These are phyloP conservation scores for Penicillium silybi DNA, from an alignment of 495 filamentous ascomycete species.

Conservation along the genomic window DNA sequence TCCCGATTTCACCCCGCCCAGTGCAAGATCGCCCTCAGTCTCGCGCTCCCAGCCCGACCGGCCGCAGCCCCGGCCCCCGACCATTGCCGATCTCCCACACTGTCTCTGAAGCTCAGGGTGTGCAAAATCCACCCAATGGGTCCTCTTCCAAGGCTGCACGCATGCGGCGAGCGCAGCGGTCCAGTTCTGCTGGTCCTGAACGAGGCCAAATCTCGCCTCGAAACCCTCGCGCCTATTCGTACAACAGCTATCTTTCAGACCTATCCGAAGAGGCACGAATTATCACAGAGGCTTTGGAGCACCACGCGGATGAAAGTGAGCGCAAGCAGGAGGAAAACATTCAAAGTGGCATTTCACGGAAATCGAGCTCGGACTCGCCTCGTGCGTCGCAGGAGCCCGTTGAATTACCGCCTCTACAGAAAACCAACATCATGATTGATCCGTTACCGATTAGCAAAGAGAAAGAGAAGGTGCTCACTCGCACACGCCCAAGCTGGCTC, in stretches of 20 bases:
- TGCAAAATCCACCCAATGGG: constrained; percentile 14
- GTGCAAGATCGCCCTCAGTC: constrained; percentile 58
- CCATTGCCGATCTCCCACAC: constrained; percentile 42
- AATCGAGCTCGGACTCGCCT: constrained; percentile 51
- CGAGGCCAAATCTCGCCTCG: constrained; percentile 46
- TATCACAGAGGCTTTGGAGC: constrained; percentile 84
- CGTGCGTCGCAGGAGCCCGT: constrained; percentile 49
- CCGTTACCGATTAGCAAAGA: constrained; percentile 93
- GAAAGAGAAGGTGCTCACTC: constrained; percentile 86
- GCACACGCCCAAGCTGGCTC: constrained; percentile 91
- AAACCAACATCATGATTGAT: constrained; percentile 92
- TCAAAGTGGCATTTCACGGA: constrained; percentile 44
- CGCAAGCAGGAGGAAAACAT: constrained; percentile 46
- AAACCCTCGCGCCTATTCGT: constrained; percentile 72
- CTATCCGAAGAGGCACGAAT: constrained; percentile 84
- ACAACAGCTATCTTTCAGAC: constrained; percentile 73
- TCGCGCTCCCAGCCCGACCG: constrained; percentile 52
- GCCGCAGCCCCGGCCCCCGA: constrained; percentile 34
- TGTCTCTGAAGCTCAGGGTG: constrained; percentile 21
- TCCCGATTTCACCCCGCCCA: constrained; percentile 88
- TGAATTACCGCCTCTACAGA: constrained; percentile 77
- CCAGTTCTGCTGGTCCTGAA: constrained; percentile 43
- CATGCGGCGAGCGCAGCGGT: constrained; percentile 29
- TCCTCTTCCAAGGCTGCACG: constrained; percentile 31
- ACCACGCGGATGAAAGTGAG: constrained; percentile 67